A percentile compares a stretch with the other conserved stretches of the same genome.
Conservation (phyloP, 2,329 filamentous ascomycete species). For the Ceratocystis smalleyi region DNA sequence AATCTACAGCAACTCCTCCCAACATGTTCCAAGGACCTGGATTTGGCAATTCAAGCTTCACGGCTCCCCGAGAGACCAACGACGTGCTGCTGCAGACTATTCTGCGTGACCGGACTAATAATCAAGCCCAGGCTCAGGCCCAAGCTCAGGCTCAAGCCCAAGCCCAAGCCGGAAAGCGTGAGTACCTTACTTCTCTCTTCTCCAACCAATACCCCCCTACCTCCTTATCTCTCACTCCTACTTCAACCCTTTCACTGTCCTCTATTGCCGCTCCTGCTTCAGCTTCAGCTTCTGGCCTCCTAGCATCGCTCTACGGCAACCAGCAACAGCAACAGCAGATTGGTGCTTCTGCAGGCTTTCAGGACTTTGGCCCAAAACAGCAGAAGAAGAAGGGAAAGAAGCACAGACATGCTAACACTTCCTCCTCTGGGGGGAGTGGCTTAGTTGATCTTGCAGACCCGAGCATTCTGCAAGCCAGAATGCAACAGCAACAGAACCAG, state of each 20-base stretch:
- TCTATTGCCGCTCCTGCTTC: constrained; percentile 65
- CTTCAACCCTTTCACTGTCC: constrained; percentile 75
- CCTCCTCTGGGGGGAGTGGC: constrained; percentile 97
- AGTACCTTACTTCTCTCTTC: constrained; percentile 91
- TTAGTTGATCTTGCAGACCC: constrained; percentile 99
- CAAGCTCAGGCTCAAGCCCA: constrained; percentile 44
- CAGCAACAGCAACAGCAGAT: constrained; percentile 30
- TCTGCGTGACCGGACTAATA: constrained; percentile 49
- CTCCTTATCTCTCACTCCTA: constrained; percentile 75
- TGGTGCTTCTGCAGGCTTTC: constrained; percentile 51
- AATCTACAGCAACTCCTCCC: constrained; percentile 85
- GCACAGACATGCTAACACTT: constrained; percentile 99
- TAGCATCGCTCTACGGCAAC: constrained; percentile 80
- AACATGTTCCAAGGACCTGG: constrained; percentile 85
- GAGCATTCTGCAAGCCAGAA: constrained; percentile 96
- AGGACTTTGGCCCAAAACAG: constrained; percentile 90
- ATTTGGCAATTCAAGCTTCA: constrained; percentile 61
- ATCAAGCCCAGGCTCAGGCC: constrained; percentile 41
- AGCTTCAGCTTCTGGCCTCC: constrained; percentile 78
- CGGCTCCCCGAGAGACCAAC: constrained; percentile 53
- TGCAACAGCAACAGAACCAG: constrained; percentile 64
- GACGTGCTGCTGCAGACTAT: constrained; percentile 66
- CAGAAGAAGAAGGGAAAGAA: constrained; percentile 99
- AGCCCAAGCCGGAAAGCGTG: constrained; percentile 60
- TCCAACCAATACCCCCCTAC: constrained; percentile 73